Conservation (phyloP, 441 rosid genomes). For the Populus tomentosa region DNA sequence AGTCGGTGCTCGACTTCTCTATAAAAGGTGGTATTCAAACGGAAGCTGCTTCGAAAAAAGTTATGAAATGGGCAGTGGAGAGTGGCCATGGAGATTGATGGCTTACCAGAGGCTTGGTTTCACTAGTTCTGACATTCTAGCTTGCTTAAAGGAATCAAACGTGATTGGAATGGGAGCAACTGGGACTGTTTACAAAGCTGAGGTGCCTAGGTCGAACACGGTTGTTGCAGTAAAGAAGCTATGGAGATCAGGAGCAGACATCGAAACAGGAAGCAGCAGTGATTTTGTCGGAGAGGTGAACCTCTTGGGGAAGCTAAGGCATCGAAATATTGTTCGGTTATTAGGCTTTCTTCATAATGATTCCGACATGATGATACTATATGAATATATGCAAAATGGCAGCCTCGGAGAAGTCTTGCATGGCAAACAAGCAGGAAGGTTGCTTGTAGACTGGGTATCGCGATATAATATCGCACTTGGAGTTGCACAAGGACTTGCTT, state of each 20-base stretch:
- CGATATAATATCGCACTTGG: conserved; percentile 93
- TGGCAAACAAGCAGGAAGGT: conserved; percentile 80
- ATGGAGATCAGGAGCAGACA: conserved; percentile 60
- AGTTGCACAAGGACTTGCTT: conserved; percentile 92
- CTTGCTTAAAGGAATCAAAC: conserved; percentile 68
- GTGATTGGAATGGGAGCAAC: conserved; percentile 86
- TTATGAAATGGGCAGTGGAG: conserved; percentile 41
- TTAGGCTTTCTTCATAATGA: conserved; percentile 88
- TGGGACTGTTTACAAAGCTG: conserved; percentile 76
- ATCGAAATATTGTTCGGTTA: conserved; percentile 80
- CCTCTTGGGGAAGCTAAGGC: conserved; percentile 84
- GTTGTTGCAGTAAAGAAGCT: conserved; percentile 81
- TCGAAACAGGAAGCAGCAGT: conserved; percentile 49
- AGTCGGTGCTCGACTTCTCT: conserved; percentile 32
- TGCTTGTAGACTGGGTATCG: conserved; percentile 84
- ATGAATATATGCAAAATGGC: conserved; percentile 93
- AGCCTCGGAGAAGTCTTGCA: conserved; percentile 90
- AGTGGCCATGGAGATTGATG: conserved; percentile 88
- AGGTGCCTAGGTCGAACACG: conserved; percentile 41
- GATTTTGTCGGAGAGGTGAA: conserved; percentile 93
- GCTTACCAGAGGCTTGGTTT: conserved; percentile 84
- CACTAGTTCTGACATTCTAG: conserved; percentile 58
- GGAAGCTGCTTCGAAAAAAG: conserved; percentile 48
- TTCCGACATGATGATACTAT: conserved; percentile 70
- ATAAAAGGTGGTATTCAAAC: conserved; percentile 42